These are phyloP conservation scores for Candida cerambycidarum DNA, from an alignment of 805 yeast genomes.

Conservation along the genomic window DNA sequence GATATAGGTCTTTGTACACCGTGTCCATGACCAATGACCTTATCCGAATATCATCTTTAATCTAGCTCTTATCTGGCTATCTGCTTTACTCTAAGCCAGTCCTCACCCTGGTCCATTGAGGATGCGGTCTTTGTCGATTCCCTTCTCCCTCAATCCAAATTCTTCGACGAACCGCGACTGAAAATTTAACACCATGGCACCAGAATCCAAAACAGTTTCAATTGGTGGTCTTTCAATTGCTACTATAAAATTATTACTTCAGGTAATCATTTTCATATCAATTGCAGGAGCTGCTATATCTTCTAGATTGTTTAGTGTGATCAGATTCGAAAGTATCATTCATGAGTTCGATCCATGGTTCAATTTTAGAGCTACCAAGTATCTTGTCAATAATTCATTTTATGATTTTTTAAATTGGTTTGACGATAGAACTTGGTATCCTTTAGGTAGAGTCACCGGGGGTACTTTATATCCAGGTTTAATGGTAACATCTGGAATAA, in stretches of 20 bases:
- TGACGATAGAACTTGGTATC: constrained; percentile 99
- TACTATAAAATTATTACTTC: constrained; percentile 49
- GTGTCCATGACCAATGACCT: too few species aligned
- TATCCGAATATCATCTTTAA: too few species aligned
- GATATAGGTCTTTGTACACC: too few species aligned
- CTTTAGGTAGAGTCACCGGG: constrained; percentile 97
- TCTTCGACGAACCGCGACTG: constrained; percentile 7
- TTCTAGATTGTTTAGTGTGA: constrained; percentile 92
- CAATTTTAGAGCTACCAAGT: constrained; percentile 94
- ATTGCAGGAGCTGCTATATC: constrained; percentile 91
- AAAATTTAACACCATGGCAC: constrained; percentile 16
- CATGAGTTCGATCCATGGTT: constrained; percentile 98
- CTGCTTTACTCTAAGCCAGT: too few species aligned
- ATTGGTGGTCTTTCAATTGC: constrained; percentile 28
- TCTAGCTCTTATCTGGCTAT: too few species aligned
- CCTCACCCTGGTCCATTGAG: too few species aligned
- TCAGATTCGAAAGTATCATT: constrained; percentile 92
- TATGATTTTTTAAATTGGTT: constrained; percentile 97
- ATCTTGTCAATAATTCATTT: constrained; percentile 77
- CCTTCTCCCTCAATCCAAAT: not conserved
- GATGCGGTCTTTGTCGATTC: too few species aligned
- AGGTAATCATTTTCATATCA: constrained; percentile 65
- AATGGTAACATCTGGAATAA: constrained; percentile 94
- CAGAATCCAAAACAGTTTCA: constrained; percentile 22
- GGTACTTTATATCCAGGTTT: constrained; percentile 97